Conservation (phyloP, 169 alveolate species). For the Babesia bovis region DNA sequence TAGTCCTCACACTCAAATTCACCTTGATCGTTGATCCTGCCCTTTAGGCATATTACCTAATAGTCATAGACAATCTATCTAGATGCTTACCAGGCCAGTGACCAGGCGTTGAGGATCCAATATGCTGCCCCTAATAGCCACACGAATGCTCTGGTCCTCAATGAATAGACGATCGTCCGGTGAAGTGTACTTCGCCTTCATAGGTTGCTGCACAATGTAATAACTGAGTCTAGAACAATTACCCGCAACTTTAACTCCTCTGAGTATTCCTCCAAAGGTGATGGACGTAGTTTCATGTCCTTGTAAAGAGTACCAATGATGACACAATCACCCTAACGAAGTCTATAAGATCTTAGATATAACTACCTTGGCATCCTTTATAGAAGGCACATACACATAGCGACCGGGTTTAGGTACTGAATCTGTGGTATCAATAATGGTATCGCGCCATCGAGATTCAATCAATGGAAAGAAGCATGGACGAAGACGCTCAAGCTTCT, state of each 20-base stretch:
- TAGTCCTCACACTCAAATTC: slow-evolving; percentile 57
- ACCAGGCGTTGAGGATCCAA: slow-evolving; percentile 55
- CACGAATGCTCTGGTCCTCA: slow-evolving; percentile 59
- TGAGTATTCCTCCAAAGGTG: slow-evolving; percentile 66
- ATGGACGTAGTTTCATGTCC: slow-evolving; percentile 67
- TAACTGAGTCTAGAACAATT: neutral
- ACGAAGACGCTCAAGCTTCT: slow-evolving; percentile 44
- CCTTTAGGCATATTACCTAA: slow-evolving; percentile 57
- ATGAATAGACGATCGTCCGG: slow-evolving; percentile 52
- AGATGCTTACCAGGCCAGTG: slow-evolving; percentile 54
- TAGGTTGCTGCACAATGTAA: slow-evolving; percentile 10
- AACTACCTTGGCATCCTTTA: slow-evolving; percentile 61
- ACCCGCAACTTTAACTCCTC: slow-evolving; percentile 40
- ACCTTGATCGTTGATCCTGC: slow-evolving; percentile 45
- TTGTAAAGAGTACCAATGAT: slow-evolving; percentile 59
- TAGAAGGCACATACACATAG: slow-evolving; percentile 33
- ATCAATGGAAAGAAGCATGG: slow-evolving; percentile 30
- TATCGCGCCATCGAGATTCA: slow-evolving; percentile 41
- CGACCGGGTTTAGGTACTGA: slow-evolving; percentile 1
- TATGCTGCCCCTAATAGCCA: slow-evolving; percentile 39
- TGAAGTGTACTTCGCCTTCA: slow-evolving; percentile 38
- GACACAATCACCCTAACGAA: slow-evolving; percentile 46
- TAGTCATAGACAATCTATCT: neutral
- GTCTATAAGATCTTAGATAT: neutral
- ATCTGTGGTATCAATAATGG: neutral